Evolutionary conservation across 1,284 basidiomycete species (phyloP).

Genomic region (Rhodotorula sp.): DNA sequence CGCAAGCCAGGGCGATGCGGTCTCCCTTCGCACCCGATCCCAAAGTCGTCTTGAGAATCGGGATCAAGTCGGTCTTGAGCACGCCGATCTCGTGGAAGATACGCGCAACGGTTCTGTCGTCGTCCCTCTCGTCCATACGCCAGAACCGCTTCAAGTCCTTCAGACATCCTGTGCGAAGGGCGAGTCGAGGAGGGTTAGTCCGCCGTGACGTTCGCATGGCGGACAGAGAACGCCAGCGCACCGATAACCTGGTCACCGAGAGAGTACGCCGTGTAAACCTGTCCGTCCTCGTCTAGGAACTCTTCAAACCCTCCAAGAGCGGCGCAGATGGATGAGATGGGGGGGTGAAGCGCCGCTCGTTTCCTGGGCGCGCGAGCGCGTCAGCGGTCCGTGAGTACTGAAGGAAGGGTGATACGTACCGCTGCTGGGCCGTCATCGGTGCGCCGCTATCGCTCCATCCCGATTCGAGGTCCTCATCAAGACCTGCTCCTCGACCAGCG

Average conservation of each 20-base stretch:
- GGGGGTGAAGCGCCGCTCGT: slow-evolving; percentile 31
- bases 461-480: not conserved
- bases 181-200: not conserved
- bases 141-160: slow-evolving; percentile 92
- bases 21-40: slow-evolving; percentile 70
- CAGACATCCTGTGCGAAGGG: slow-evolving; percentile 61
- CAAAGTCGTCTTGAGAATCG: slow-evolving; percentile 63
- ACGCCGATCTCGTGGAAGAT: slow-evolving; percentile 81
- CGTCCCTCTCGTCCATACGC: slow-evolving; percentile 91
- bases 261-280: slow-evolving; percentile 40
- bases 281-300: slow-evolving; percentile 34
- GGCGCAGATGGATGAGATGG: slow-evolving; percentile 40
- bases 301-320: slow-evolving; percentile 45
- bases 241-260: slow-evolving; percentile 44
- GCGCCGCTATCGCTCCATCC: not conserved
- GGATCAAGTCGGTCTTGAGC: slow-evolving; percentile 77
- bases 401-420: not conserved
- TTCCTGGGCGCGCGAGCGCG: slow-evolving; percentile 8
- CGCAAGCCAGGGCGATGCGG: slow-evolving; percentile 71
- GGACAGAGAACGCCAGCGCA: slow-evolving; percentile 6
- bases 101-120: slow-evolving; percentile 86
- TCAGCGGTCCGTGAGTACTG: not conserved
- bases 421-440: slow-evolving; percentile 14
- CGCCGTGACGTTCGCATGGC: no score
- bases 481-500: no score